A percentile compares a stretch with the other conserved stretches of the same genome.
Conservation (phyloP, 2,329 filamentous ascomycete genomes). For the Fusarium fujikuroi region DNA sequence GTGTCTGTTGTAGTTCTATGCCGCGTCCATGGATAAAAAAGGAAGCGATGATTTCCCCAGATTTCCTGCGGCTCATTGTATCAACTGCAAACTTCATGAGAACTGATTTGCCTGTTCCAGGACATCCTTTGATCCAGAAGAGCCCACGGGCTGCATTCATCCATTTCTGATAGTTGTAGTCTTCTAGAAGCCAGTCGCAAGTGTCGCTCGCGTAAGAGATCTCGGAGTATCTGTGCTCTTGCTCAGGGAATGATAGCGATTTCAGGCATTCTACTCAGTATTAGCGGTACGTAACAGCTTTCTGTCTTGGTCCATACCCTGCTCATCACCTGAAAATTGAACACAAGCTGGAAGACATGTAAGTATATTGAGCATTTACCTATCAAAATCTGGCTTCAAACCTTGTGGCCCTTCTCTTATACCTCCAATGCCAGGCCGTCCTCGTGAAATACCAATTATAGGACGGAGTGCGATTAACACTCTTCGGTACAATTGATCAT, state of each 20-base stretch:
- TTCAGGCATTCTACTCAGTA: fast-evolving
- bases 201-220: neutral
- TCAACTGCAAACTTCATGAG: neutral
- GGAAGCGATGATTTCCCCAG: neutral
- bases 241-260: neutral
- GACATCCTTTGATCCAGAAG: neutral
- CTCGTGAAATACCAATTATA: neutral
- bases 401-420: fast-evolving
- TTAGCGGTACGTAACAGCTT: neutral
- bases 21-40: neutral
- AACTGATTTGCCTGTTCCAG: neutral
- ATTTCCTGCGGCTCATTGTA: neutral
- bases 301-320: fast-evolving
- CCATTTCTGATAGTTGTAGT: neutral
- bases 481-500: neutral
- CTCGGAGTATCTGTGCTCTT: neutral
- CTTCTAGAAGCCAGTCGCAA: neutral
- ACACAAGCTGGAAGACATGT: neutral
- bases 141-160: neutral
- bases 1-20: fast-evolving
- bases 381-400: neutral
- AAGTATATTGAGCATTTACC: neutral
- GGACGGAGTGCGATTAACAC: fast-evolving
- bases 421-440: fast-evolving
- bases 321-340: neutral